Percentiles rank a stretch among this genome's conserved stretches.
Evolutionary conservation across 1,284 basidiomycete genomes (phyloP).

Genomic region (Fomitopsis palustris): DNA sequence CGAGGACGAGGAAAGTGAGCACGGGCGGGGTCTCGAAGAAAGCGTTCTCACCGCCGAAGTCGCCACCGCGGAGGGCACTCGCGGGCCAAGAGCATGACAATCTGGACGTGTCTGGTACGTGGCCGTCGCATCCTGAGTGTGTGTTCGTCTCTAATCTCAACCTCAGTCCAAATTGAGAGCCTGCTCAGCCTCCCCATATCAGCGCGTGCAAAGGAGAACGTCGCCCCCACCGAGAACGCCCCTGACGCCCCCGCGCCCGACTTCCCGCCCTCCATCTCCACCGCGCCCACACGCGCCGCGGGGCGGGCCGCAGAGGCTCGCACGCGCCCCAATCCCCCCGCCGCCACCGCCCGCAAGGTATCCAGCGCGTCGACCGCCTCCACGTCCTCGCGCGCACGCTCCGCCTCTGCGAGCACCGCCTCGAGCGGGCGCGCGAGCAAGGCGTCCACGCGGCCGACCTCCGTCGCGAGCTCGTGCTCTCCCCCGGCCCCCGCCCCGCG

Average conservation of each 20-base stretch:
- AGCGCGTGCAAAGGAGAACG: conserved; percentile 15
- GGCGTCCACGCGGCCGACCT: conserved; percentile 9
- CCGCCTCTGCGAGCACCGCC: conserved; percentile 11
- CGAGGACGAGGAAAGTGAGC: conserved; percentile 1
- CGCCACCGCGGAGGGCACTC: conserved; percentile 11
- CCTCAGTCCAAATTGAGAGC: conserved; percentile 21
- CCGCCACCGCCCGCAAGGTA: background rate
- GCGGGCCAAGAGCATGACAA: conserved; percentile 7
- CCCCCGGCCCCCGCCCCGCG: conserved; percentile 11
- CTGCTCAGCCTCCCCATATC: conserved; percentile 17
- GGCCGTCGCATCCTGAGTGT: background rate
- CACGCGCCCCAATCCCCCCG: conserved; percentile 5
- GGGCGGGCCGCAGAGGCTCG: conserved; percentile 4
- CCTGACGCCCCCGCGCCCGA: background rate
- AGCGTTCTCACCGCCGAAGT: conserved; percentile 21
- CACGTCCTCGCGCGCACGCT: conserved; percentile 3
- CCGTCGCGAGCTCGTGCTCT: conserved; percentile 4
- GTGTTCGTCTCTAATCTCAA: background rate
- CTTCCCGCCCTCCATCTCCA: conserved; percentile 10
- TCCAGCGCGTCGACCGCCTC: background rate
- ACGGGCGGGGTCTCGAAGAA: conserved; percentile 9
- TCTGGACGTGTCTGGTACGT: conserved; percentile 20
- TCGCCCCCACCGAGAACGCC: background rate
- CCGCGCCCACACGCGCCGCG: conserved; percentile 12
- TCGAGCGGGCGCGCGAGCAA: conserved; percentile 18